Base-by-base conservation (phyloP, 164 flowering plant genomes). In the Vitis amurensis region DNA sequence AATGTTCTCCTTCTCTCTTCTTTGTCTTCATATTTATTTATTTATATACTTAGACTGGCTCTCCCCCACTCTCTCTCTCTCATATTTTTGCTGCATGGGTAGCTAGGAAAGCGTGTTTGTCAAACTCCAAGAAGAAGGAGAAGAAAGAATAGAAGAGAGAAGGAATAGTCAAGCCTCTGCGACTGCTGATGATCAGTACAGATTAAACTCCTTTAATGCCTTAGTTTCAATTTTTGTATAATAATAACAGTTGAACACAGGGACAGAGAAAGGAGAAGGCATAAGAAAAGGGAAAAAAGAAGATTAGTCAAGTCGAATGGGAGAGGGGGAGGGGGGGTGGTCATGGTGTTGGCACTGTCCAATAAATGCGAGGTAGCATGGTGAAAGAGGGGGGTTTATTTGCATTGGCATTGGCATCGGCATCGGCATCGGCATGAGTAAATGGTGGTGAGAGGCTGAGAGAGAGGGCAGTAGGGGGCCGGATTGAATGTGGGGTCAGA, bases 311-410 rank as follows among this genome's bases (percentile, higher is more conserved):
- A 61, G 68, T 77, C 68, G 49, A 30, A 47, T 16, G 48, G 55
- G 19, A n/a, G 58, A 52, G 48, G 7, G 27, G 55, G 61, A 17
- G 30, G 19, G 56, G 59, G 49, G 74, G 12, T 63, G 48, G 56
- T 61, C 76, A 74, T 74, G 55, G 84, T 71, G 70, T 81, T 81
- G 82, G 82, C 84, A 76, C 74, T 78, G 76, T 78, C 81, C 73
- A 68, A 78, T 81, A 53, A 78, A 78, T 81, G 82, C 72, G 13
- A 47, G 61, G 61, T 10, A 60, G n/a, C 19, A 29, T 6, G 27
- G 62, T 50, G 64, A 55, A 61, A 50, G 53, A 1, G 55, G 23
- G 27, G 64, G 8, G 64, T 3, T 37, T 37, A 37, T 37, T 37
- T 37, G 44, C 44, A 37, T 37, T 6, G 44, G 44, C 44, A 37